phyloP scores from a whole-genome alignment of 2,329 filamentous ascomycete species.

The Fusarium verticillioides region DNA sequence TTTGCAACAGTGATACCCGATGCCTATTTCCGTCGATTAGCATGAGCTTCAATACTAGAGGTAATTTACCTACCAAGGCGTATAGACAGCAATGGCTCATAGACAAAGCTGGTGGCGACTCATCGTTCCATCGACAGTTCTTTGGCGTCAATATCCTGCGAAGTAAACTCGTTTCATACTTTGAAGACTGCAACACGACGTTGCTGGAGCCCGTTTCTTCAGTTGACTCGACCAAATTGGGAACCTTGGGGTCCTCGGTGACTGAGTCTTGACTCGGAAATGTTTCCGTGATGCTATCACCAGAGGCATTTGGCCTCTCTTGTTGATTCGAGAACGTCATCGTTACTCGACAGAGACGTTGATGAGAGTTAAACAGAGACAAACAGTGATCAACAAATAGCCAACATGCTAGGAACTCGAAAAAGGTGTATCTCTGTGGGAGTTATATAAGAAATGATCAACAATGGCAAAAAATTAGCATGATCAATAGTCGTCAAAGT shows the following conservation, averaged over 20 bases:
- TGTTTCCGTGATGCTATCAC: slow-evolving; percentile 18
- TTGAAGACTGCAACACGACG: slow-evolving; percentile 16
- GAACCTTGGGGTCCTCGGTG: background rate
- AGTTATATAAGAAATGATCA: background rate
- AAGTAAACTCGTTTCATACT: slow-evolving; percentile 40
- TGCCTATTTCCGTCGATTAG: slow-evolving; percentile 51
- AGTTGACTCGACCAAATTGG: slow-evolving; percentile 15
- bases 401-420: background rate
- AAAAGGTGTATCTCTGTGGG: background rate
- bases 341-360: background rate
- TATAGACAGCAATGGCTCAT: slow-evolving; percentile 77
- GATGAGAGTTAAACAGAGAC: background rate
- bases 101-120: slow-evolving; percentile 74
- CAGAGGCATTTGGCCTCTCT: background rate
- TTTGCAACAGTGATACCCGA: slow-evolving; percentile 79
- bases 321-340: slow-evolving; percentile 27
- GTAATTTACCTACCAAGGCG: slow-evolving; percentile 62
- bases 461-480: background rate
- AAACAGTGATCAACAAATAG: background rate
- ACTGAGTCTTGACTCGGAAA: background rate
- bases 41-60: too few species aligned
- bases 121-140: slow-evolving; percentile 74
- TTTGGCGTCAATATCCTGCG: slow-evolving; percentile 61
- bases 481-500: slow-evolving; percentile 1
- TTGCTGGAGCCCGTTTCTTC: slow-evolving; percentile 18